Base-by-base conservation (phyloP, 2,329 filamentous ascomycete species). In the Graphilbum ipis-grandicollis region DNA sequence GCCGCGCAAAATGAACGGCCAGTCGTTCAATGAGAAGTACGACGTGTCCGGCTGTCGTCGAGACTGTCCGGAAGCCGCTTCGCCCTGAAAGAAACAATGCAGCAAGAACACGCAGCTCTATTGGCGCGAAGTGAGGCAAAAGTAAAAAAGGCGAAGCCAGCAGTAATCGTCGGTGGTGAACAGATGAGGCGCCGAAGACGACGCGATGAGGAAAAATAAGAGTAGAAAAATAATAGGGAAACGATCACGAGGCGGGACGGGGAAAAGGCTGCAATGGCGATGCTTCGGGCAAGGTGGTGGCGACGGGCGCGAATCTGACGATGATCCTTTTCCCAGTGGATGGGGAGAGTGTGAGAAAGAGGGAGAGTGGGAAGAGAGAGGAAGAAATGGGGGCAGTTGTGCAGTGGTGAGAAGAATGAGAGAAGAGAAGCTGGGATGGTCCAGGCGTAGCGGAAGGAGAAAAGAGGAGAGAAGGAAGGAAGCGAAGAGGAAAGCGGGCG, bases 401-500 rank as follows among this genome's bases (percentile, higher is more conserved):
- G 12, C 10, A 19, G 22, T 35, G 32, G 28, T 26, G 39, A 22
- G 33, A 30, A 26, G 26, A 18, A 34, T 23, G 21, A 23, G 26
- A 28, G 21, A 26, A 22, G 26, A n/a, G 28, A 25, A 29, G 31
- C 12, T 23, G 33, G 30, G 17, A 13, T 25, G 22, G 18, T 25
- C 18, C 36, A 22, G 23, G 21, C 14, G 18, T 9, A 31, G n/a
- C 19, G 18, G 13, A 17, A 39, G n/a, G 19, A 25, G 28, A 14
- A 34, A 30, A 26, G 28, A 34, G 21, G 36, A 17, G 15, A 30
- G 26, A 22, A 17, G 21, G 18, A 19, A 15, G 22, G 34, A 28
- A 32, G 19, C 22, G 30, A 35, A 26, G 19, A 36, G 9, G 18
- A 13, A 36, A 28, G 4, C 31, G 33, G 41, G 41, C 38, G 41